A percentile compares a stretch with the other conserved stretches of the same genome.
Conservation (phyloP, 116 monocot species). For the Zostera marina region DNA sequence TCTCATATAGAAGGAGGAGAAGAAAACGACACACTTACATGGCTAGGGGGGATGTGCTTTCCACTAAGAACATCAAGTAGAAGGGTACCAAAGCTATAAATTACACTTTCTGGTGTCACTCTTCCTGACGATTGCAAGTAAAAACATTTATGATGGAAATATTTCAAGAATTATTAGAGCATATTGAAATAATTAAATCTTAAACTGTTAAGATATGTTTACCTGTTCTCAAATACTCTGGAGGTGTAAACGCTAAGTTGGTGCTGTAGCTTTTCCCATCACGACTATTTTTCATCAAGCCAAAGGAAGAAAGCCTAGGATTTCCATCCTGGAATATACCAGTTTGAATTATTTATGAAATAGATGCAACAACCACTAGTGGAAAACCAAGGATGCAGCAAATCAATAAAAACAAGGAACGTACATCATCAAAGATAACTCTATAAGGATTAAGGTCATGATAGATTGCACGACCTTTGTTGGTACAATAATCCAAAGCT, state of each 20-base stretch:
- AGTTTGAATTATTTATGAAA: neutral
- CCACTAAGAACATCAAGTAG: conserved; percentile 86
- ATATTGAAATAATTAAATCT: too few relatives aligned
- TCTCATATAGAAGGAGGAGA: neutral
- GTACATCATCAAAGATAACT: conserved; percentile 76
- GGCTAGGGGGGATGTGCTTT: conserved; percentile 85
- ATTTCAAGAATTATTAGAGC: too few relatives aligned
- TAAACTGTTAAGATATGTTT: neutral
- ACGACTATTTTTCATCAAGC: conserved; percentile 58
- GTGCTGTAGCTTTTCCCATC: conserved; percentile 76
- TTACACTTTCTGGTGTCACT: conserved; percentile 90
- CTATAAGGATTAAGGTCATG: conserved; percentile 96
- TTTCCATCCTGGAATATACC: conserved; percentile 42
- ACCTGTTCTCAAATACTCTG: conserved; percentile 66
- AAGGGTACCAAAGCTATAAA: conserved; percentile 93
- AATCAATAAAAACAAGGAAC: conserved; percentile 5
- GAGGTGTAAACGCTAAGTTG: conserved; percentile 63
- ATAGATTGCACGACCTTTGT: conserved; percentile 72
- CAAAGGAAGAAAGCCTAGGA: conserved; percentile 60
- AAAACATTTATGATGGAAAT: neutral
- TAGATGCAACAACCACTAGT: neutral
- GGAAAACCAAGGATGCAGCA: conserved; percentile 2
- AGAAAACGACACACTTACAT: conserved; percentile 28
- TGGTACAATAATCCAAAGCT: conserved; percentile 91
- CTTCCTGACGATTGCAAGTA: conserved; percentile 30